Evolutionary conservation across 129 eudicot genomes (phyloP).

Genomic region (Artemisia tridentata): DNA sequence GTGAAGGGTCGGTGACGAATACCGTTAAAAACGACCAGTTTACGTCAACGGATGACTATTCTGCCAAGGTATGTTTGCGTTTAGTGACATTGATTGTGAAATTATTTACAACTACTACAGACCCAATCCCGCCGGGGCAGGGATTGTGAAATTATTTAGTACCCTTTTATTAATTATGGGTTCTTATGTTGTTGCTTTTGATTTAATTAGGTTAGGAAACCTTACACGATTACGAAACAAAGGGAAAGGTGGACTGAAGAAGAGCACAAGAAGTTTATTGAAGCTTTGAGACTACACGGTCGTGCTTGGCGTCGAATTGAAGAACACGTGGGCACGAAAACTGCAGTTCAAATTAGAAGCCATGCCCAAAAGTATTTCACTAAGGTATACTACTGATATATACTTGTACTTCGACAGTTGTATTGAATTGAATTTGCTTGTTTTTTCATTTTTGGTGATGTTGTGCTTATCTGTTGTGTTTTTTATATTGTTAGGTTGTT

Average conservation of each 20-base stretch:
- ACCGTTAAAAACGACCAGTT: slow-evolving; percentile 41
- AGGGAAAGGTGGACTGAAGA: slow-evolving; percentile 95
- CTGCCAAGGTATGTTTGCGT: slow-evolving; percentile 31
- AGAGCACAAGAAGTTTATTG: slow-evolving; percentile 85
- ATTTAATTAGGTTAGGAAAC: slow-evolving; percentile 60
- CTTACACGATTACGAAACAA: slow-evolving; percentile 81
- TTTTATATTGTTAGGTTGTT: slow-evolving; percentile 38
- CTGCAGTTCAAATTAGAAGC: slow-evolving; percentile 97
- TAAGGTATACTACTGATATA: slow-evolving; percentile 40
- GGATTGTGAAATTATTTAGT: neutral
- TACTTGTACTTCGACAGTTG: neutral
- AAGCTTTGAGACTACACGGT: slow-evolving; percentile 83
- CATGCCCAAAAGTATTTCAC: slow-evolving; percentile 97
- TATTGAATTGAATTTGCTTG: neutral
- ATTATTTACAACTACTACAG: too few relatives aligned
- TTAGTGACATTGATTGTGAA: slow-evolving; percentile 10
- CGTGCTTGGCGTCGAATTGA: slow-evolving; percentile 87
- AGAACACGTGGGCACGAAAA: slow-evolving; percentile 94
- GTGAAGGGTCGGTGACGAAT: slow-evolving; percentile 34
- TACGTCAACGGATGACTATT: slow-evolving; percentile 38
- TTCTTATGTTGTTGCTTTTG: slow-evolving; percentile 6
- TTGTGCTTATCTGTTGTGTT: neutral
- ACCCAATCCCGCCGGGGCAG: too few relatives aligned
- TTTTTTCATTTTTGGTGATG: neutral
- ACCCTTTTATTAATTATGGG: neutral